phyloP scores from a whole-genome alignment of 352 stramenopile genomes.

The Lagenidium giganteum region DNA sequence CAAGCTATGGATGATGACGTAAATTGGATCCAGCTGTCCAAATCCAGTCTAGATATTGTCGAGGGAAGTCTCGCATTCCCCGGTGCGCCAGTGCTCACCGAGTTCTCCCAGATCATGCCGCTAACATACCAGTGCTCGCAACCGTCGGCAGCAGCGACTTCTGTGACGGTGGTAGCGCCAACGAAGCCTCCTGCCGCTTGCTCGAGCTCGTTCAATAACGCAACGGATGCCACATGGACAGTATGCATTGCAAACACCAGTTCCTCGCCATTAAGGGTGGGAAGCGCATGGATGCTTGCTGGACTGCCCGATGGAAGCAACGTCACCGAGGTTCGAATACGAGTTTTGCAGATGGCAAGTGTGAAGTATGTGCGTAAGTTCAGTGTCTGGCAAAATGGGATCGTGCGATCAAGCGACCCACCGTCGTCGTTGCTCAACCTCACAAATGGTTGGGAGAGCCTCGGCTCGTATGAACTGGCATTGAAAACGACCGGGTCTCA shows the following conservation, averaged over 20 bases:
- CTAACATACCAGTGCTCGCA: too few species aligned
- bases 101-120: too few species aligned
- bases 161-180: too few species aligned
- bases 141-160: too few species aligned
- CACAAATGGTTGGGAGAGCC: slow-evolving; percentile 29
- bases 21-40: slow-evolving; percentile 50
- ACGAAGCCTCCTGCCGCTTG: too few species aligned
- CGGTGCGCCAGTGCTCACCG: slow-evolving; percentile 24
- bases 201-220: slow-evolving; percentile 9
- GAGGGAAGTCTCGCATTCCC: slow-evolving; percentile 54
- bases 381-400: slow-evolving; percentile 40
- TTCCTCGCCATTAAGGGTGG: slow-evolving; percentile 21
- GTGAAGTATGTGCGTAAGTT: slow-evolving; percentile 40
- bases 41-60: slow-evolving; percentile 26
- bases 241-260: slow-evolving; percentile 32
- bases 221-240: slow-evolving; percentile 20
- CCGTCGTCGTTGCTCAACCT: slow-evolving; percentile 20
- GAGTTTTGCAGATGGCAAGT: slow-evolving; percentile 31
- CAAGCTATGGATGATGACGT: slow-evolving; percentile 58
- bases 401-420: slow-evolving; percentile 10
- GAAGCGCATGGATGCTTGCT: slow-evolving; percentile 53
- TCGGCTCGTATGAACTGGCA: slow-evolving; percentile 22
- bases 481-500: slow-evolving; percentile 48
- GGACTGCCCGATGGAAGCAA: slow-evolving; percentile 29
- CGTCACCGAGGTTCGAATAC: slow-evolving; percentile 31